Evolutionary conservation across 805 yeast genomes (phyloP).

Genomic region (Ogataea neopini): DNA sequence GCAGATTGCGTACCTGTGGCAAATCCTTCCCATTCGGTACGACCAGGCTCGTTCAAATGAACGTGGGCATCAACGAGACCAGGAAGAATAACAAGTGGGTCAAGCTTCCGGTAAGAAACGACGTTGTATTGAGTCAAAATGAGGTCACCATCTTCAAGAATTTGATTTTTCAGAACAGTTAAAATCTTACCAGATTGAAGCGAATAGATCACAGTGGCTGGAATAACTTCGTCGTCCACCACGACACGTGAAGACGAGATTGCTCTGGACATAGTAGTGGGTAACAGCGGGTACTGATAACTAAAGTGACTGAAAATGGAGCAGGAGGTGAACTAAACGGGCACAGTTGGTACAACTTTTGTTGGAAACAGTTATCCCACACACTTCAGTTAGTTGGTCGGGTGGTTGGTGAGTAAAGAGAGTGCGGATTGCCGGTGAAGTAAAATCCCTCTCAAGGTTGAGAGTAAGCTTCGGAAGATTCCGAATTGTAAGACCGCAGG

Average conservation of each 20-base stretch:
- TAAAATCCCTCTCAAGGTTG: background rate
- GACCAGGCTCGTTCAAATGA: constrained; percentile 94
- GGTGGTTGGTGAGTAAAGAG: too few species aligned
- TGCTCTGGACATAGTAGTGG: constrained; percentile 65
- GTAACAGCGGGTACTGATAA: background rate
- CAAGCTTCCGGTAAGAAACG: constrained; percentile 49
- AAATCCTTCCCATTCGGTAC: constrained; percentile 98
- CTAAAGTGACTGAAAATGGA: background rate
- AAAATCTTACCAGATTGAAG: constrained; percentile 58
- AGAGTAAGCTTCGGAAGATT: constrained; percentile 4
- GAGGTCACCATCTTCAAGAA: constrained; percentile 42
- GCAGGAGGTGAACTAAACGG: background rate
- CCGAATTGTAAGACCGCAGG: constrained; percentile 6
- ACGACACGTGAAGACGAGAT: constrained; percentile 62
- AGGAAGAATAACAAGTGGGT: constrained; percentile 73
- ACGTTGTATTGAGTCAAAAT: constrained; percentile 44
- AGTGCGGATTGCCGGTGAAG: background rate
- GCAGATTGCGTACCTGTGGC: constrained; percentile 96
- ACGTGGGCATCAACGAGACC: constrained; percentile 95
- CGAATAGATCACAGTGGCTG: constrained; percentile 70
- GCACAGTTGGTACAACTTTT: too few species aligned
- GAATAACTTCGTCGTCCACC: constrained; percentile 42
- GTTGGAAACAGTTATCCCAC: too few species aligned
- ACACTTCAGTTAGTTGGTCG: too few species aligned
- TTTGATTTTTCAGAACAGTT: constrained; percentile 42